Evolutionary conservation across 2,329 filamentous ascomycete genomes (phyloP), one percentile per base, ranked within the genome.

Genomic region (Colletotrichum plurivorum): DNA sequence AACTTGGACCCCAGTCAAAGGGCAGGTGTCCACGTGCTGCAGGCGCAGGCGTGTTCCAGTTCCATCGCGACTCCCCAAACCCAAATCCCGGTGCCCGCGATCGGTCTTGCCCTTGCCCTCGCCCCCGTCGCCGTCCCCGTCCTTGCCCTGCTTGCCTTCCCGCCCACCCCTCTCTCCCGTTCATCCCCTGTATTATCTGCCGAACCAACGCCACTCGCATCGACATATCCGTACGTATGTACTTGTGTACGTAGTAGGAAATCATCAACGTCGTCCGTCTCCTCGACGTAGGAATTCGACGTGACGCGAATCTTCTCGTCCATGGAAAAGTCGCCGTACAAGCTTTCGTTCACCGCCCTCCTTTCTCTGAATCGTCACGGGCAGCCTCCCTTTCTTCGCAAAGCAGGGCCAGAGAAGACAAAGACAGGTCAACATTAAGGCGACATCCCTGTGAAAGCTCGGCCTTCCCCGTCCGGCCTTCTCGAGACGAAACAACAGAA

Each of bases 401-500:
- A 36, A 36, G 31, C 31, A 36, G 15, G 16, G 15, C 45, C 45
- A 16, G 18, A 9, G 45, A 46, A 9, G 16, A 46, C 18, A 15
- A 46, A 9, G 16, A 46, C 45, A 46, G 16, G 45, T 12, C 45
- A 46, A n/a, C 8, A 46, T 46, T 15, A 15, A 12, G 48, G 39
- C 43, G 55, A 18, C 27, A 13, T 54, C 31, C 49, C 31, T 60
- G 51, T n/a, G 45, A 27, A 13, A 39, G 64, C 49, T 59, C 48
- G 31, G 51, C 51, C 56, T 41, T 51, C 52, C 31, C 31, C 20
- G 9, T 15, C 31, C 20, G 25, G 53, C 43, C 48, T 56, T 45
- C 48, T 56, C 51, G 51, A 45, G 49, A 55, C 62, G 55, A 66
- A 66, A 69, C 66, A 39, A 46, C 45, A 60, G 62, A 60, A 69